Conservation (phyloP, 352 stramenopile genomes). For the Pilasporangium apinafurcum region DNA sequence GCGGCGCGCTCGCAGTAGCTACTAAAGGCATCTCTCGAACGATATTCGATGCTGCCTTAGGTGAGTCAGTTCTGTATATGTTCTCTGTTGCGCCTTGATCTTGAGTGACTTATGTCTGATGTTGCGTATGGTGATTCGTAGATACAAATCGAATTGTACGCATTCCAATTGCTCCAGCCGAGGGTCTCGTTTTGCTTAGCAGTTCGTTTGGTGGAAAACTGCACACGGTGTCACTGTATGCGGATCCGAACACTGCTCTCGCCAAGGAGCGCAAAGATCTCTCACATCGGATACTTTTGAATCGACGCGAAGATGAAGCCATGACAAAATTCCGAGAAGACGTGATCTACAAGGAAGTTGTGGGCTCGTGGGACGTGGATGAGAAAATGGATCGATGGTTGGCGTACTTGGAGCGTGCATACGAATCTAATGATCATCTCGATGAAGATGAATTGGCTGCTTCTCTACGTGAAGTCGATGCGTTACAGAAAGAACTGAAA, state of each 20-base stretch:
- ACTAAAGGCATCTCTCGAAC: constrained; percentile 61
- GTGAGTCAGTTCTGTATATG: constrained; percentile 19
- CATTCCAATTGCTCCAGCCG: constrained; percentile 83
- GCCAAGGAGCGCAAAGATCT: constrained; percentile 46
- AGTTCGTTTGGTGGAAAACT: constrained; percentile 78
- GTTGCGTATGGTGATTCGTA: constrained; percentile 11
- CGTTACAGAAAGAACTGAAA: constrained; percentile 23
- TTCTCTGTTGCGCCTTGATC: neutral
- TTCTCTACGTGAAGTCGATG: constrained; percentile 27
- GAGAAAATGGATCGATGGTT: constrained; percentile 48
- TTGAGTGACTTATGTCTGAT: neutral
- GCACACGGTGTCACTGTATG: constrained; percentile 68
- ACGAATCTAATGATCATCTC: constrained; percentile 39
- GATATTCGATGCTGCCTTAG: constrained; percentile 66
- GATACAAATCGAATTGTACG: constrained; percentile 74
- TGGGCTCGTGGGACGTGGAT: constrained; percentile 38
- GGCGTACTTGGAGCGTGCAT: constrained; percentile 48
- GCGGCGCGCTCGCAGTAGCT: constrained; percentile 73
- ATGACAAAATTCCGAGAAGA: constrained; percentile 66
- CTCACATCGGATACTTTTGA: constrained; percentile 54
- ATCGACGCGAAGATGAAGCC: constrained; percentile 28
- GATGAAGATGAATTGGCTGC: constrained; percentile 28
- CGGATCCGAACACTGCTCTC: constrained; percentile 59
- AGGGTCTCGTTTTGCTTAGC: constrained; percentile 83
- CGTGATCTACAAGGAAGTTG: constrained; percentile 70